Percentiles rank a stretch among this genome's conserved stretches.
phyloP scores from a whole-genome alignment of 2,329 filamentous ascomycete species.

The Cladophialophora immunda region DNA sequence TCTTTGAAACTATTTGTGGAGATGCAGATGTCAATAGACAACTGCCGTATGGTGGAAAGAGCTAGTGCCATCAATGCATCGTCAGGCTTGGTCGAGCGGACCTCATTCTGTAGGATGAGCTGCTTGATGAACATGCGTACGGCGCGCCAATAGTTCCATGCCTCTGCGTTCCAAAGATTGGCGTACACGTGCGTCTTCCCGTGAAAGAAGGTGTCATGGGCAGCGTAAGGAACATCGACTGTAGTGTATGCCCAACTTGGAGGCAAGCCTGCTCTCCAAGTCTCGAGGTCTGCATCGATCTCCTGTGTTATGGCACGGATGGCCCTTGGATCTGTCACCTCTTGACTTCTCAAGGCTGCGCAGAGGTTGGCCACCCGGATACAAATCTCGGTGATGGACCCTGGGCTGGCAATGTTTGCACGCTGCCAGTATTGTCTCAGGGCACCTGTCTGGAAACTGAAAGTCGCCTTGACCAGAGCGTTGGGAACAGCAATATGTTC shows the following conservation, averaged over 20 bases:
- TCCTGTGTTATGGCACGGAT: constrained; percentile 20
- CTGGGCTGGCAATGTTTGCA: constrained; percentile 20
- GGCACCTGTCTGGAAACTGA: constrained; percentile 19
- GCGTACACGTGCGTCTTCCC: constrained; percentile 19
- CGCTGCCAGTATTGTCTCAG: constrained; percentile 21
- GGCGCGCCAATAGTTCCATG: constrained; percentile 31
- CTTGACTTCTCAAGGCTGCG: constrained; percentile 13
- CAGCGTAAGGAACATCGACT: neutral
- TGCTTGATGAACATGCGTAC: constrained; percentile 23
- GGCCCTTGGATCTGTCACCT: constrained; percentile 4
- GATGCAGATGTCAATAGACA: constrained; percentile 26
- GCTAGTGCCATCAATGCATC: neutral
- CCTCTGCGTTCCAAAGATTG: constrained; percentile 28
- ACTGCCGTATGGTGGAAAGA: constrained; percentile 4
- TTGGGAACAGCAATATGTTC: constrained; percentile 20
- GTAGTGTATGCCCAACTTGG: constrained; percentile 20
- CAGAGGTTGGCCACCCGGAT: constrained; percentile 25
- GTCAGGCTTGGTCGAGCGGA: neutral
- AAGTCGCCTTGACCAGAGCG: constrained; percentile 15
- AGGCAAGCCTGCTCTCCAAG: constrained; percentile 18
- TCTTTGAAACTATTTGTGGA: constrained; percentile 17
- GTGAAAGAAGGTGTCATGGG: neutral
- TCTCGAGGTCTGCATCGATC: constrained; percentile 26
- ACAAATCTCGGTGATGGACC: constrained; percentile 27
- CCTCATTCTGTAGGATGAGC: constrained; percentile 16